Base-by-base conservation (phyloP, 768 basidiomycete species). In the Lactarius pseudohatsudake region DNA sequence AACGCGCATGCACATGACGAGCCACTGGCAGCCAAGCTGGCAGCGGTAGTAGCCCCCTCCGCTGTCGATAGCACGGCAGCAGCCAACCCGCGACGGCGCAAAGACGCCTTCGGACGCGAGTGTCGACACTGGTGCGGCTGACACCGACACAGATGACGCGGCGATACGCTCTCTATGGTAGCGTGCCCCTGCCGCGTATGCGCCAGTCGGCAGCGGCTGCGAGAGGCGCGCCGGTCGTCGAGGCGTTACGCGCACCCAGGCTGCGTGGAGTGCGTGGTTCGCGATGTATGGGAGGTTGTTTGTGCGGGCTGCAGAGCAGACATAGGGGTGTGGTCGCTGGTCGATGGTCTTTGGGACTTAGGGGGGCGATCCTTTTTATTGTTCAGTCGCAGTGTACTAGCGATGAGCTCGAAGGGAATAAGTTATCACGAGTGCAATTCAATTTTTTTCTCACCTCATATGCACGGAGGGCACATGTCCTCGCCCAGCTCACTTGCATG, bases 241-340 rank as follows among this genome's bases (percentile, higher is more conserved):
- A 36, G 60, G 47, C 60, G 20, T 61, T 47, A 34, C 60, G 60
- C 16, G 32, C 60, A 61, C 11, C 60, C 26, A n/a, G 61, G 61
- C 60, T 13, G 61, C 61, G 22, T 54, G 61, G 47, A 47, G 61
- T 20, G 50, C 50, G 9, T 34, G 61, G 8, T 61, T 54, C 22
- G 26, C 47, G 2, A 6, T 26, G 1, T 54, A 61, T 40, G 47
- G 61, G n/a, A 45, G 61, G 61, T 9, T 61, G 50, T 28, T 11
- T 34, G 32, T n/a, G 41, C 13, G 15, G 15, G 20, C 43, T 45
- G 32, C 7, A 28, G 54, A 7, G 32, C 55, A 57, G 55, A 38
- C 38, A 0, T 13, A 40, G 38, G 18, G 30, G 30, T 34, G 10
- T 40, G 38, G 15, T 15, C 38, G 15, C 4, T 40, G 38, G 15